phyloP scores from a whole-genome alignment of 176 grass and related monocot species.

The Oryza glumipatula region DNA sequence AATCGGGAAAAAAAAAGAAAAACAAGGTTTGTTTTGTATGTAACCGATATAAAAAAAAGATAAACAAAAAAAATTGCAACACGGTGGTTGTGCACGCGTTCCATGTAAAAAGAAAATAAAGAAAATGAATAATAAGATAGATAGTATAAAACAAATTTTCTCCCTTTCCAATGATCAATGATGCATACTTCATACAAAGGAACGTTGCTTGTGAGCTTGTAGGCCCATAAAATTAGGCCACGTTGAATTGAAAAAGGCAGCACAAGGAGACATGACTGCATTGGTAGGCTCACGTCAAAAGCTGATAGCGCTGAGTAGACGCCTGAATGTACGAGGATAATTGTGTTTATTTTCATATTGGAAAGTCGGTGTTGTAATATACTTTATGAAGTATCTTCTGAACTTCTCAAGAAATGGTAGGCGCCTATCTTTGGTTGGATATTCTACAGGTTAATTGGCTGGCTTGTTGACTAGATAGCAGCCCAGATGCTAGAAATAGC shows the following conservation, averaged over 20 bases:
- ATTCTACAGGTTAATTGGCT: background rate
- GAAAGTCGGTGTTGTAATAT: background rate
- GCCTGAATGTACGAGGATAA: background rate
- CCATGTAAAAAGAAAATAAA: too few species aligned
- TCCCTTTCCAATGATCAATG: background rate
- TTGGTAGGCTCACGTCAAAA: conserved; percentile 10
- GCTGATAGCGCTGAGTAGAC: conserved; percentile 4
- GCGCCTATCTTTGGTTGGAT: background rate
- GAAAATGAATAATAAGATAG: too few species aligned
- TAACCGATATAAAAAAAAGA: too few species aligned
- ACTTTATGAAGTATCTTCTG: background rate
- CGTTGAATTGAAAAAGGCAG: background rate
- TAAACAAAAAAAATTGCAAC: too few species aligned
- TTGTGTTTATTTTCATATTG: background rate
- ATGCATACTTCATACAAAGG: background rate
- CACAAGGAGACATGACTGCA: background rate
- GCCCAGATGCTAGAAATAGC: too few species aligned
- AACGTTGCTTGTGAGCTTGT: background rate
- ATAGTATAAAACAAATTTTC: too few species aligned
- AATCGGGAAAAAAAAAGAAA: too few species aligned
- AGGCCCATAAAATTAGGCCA: background rate
- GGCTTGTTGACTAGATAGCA: background rate
- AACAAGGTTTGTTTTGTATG: too few species aligned
- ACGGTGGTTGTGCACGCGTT: too few species aligned
- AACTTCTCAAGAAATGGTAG: background rate